These are phyloP conservation scores for Yarrowia sp. DNA, from an alignment of 805 yeast species.

Conservation along the genomic window DNA sequence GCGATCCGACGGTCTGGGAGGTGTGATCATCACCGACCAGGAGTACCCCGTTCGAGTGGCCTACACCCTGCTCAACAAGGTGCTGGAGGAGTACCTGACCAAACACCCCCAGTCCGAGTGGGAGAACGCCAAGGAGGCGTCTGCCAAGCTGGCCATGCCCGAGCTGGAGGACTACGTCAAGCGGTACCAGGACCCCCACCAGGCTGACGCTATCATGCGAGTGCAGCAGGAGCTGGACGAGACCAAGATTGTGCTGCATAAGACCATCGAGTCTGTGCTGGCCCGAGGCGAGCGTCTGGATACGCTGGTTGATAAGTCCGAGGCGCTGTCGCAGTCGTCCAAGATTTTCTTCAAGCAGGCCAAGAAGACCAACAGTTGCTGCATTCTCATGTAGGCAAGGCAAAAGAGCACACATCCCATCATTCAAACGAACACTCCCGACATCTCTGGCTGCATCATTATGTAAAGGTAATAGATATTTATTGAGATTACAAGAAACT, in stretches of 20 bases:
- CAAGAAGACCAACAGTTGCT: slow-evolving; percentile 88
- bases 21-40: slow-evolving; percentile 87
- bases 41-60: slow-evolving; percentile 98
- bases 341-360: slow-evolving; percentile 97
- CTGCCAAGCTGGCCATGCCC: slow-evolving; percentile 51
- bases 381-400: slow-evolving; percentile 58
- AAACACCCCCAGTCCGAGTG: slow-evolving; percentile 76
- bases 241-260: slow-evolving; percentile 92
- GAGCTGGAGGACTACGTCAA: slow-evolving; percentile 66
- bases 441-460: slow-evolving; percentile 9
- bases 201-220: slow-evolving; percentile 94
- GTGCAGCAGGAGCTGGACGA: slow-evolving; percentile 98
- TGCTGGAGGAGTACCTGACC: slow-evolving; percentile 84
- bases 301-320: slow-evolving; percentile 90
- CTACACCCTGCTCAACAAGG: slow-evolving; percentile 83
- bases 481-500: background rate
- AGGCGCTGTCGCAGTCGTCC: slow-evolving; percentile 82
- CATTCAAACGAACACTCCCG: background rate
- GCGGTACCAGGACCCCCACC: slow-evolving; percentile 93
- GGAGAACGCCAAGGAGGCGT: slow-evolving; percentile 46
- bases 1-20: slow-evolving; percentile 85
- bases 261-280: slow-evolving; percentile 89
- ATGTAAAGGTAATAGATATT: slow-evolving; percentile 23
- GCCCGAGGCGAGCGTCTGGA: slow-evolving; percentile 97
- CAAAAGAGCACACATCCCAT: background rate